Percentiles rank a stretch among this genome's conserved stretches.
Conservation (phyloP, 2,329 filamentous ascomycete genomes). For the Tolypocladium tropicale region DNA sequence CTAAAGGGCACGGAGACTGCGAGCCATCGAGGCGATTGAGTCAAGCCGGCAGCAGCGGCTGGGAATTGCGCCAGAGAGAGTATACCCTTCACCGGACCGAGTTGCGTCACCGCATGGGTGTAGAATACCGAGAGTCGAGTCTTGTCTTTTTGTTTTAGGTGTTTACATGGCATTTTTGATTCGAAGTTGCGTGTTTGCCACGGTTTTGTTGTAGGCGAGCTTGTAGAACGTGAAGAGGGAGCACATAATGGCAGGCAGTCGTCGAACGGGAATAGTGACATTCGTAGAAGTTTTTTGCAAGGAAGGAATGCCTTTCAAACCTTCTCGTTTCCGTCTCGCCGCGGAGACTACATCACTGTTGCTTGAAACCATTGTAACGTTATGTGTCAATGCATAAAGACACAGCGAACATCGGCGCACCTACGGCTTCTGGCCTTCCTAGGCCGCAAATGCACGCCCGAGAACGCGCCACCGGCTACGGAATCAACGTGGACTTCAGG, state of each 20-base stretch:
- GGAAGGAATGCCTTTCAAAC: neutral
- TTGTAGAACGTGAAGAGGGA: neutral
- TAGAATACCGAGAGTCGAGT: slow-evolving; percentile 8
- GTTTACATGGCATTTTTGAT: slow-evolving; percentile 3
- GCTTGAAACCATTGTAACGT: neutral
- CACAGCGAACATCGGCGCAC: neutral
- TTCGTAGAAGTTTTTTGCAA: neutral
- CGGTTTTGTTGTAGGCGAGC: neutral
- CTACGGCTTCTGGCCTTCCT: neutral
- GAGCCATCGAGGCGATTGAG: neutral
- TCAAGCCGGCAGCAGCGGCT: neutral
- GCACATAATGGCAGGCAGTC: neutral
- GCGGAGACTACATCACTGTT: neutral
- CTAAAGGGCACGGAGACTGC: slow-evolving; percentile 33
- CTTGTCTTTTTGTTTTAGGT: slow-evolving; percentile 5
- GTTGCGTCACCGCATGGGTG: slow-evolving; percentile 4
- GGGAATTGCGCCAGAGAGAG: neutral
- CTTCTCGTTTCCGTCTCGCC: neutral
- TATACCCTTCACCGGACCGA: slow-evolving; percentile 1
- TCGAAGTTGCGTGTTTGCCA: neutral
- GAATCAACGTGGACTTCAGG: no score
- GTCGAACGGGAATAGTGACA: neutral
- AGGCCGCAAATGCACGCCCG: neutral
- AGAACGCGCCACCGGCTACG: neutral
- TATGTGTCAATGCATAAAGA: neutral